Base-by-base conservation (phyloP, 2,329 filamentous ascomycete species). In the Stachybotrys elegans region DNA sequence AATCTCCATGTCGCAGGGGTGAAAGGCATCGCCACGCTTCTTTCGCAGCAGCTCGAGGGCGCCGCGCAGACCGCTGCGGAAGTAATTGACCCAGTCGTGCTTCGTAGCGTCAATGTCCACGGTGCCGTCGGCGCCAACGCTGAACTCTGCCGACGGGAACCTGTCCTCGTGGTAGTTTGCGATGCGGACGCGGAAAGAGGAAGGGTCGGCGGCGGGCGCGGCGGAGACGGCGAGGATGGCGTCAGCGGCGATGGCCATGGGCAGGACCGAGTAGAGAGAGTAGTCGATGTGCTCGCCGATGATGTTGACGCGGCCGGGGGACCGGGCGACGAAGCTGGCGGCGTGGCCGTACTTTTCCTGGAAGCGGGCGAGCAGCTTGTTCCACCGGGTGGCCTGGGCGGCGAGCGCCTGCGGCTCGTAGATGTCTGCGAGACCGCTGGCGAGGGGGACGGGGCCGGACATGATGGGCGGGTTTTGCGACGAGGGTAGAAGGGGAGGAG, bases 231-330 rank as follows among this genome's bases (percentile, higher is more conserved):
- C 93, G 58, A 98, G 79, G 47, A 98, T 78, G 45, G 90, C 85
- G 66, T 98, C 93, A 50, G 89, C 87, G 6, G 87, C 89, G 53
- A 97, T 90, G 50, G 92, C 93, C 82, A 96, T 96, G 42, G 93
- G 93, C 20, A 98, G 76, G 47, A 96, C 91, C 55, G 93, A 84
- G 73, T 97, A 98, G 17, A 98, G 80, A 13, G 89, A 95, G 71
- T 98, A 98, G 72, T 98, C 93, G 59, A 98, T 95, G 71, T 98
- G 93, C 76, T 98, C 93, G 65, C 93, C 93, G 62, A 98, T 96
- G 60, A 98, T 93, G 71, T 97, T 97, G 53, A 98, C 93, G 53
- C 93, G 81, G 48, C 93, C 93, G 1, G 93, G 93, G 44, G 91
- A 95, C 50, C 93, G 84, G 9, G 92, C 81, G 17, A 97, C 81